Conservation (phyloP, 2,329 filamentous ascomycete genomes). For the Aspergillus brasiliensis region DNA sequence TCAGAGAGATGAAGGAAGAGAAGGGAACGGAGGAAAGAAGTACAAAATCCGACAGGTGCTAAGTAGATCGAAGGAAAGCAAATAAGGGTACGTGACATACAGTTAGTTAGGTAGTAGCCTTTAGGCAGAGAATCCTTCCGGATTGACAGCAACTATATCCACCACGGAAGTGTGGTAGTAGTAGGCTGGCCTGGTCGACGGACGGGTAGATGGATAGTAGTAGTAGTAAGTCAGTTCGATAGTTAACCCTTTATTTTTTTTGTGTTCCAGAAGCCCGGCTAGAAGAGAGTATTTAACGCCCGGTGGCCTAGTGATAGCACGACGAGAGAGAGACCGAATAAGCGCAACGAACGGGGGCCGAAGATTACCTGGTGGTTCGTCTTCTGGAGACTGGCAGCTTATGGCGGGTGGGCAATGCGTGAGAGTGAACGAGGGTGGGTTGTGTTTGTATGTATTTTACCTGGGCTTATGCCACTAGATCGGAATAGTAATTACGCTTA, state of each 20-base stretch:
- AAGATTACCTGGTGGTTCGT: constrained; percentile 5
- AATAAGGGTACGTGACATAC: constrained; percentile 7
- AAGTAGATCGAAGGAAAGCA: background rate
- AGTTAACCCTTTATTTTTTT: background rate
- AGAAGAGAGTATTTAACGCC: constrained; percentile 10
- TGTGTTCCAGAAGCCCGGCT: constrained; percentile 4
- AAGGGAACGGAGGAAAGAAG: background rate
- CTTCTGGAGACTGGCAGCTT: constrained; percentile 3
- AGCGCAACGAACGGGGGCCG: constrained; percentile 10
- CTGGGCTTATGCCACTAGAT: background rate
- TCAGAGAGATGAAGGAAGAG: background rate
- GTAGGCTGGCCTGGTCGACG: background rate
- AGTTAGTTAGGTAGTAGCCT: constrained; percentile 4
- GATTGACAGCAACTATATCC: constrained; percentile 7
- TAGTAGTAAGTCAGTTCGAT: background rate
- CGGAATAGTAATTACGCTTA: background rate
- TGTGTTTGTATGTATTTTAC: background rate
- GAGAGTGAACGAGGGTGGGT: background rate
- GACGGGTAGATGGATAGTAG: background rate
- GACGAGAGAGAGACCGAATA: background rate
- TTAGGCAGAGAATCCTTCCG: constrained; percentile 6
- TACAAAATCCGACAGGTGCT: background rate
- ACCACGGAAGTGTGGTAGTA: background rate
- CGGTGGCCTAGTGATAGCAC: background rate
- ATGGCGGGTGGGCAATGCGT: background rate